Conservation (phyloP, 2,329 filamentous ascomycete genomes). For the Cladosporium sphaerospermum region DNA sequence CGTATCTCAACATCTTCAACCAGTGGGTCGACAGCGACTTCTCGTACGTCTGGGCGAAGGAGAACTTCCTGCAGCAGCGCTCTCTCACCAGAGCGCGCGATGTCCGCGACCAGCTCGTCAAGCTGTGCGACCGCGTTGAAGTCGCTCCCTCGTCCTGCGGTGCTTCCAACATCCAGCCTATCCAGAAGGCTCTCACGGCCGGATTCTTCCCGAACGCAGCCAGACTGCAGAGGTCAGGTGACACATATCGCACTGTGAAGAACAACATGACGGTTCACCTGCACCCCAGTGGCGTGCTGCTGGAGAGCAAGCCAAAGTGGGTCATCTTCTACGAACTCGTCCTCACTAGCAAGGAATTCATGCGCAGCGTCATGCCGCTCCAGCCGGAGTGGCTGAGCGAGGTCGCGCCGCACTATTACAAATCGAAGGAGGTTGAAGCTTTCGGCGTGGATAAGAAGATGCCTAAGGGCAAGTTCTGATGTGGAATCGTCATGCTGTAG, state of each 20-base stretch:
- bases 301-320: slow-evolving; percentile 75
- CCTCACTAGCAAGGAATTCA: slow-evolving; percentile 83
- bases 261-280: slow-evolving; percentile 82
- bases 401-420: slow-evolving; percentile 90
- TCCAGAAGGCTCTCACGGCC: slow-evolving; percentile 80
- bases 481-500: neutral
- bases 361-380: slow-evolving; percentile 79
- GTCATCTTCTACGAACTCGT: slow-evolving; percentile 83
- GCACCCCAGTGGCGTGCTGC: slow-evolving; percentile 81
- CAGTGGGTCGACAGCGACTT: slow-evolving; percentile 94
- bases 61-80: slow-evolving; percentile 91
- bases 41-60: slow-evolving; percentile 76
- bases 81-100: slow-evolving; percentile 84
- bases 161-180: slow-evolving; percentile 64
- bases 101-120: slow-evolving; percentile 84
- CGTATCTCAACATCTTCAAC: slow-evolving; percentile 87
- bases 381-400: slow-evolving; percentile 80
- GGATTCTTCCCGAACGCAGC: slow-evolving; percentile 95
- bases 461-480: slow-evolving; percentile 45
- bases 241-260: slow-evolving; percentile 87
- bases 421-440: slow-evolving; percentile 79
- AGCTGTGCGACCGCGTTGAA: slow-evolving; percentile 90
- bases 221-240: slow-evolving; percentile 72
- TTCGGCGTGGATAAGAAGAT: slow-evolving; percentile 71
- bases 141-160: slow-evolving; percentile 65